A percentile compares a stretch with the other conserved stretches of the same genome.
phyloP scores from a whole-genome alignment of 768 basidiomycete species.

The Suillus alpinus region DNA sequence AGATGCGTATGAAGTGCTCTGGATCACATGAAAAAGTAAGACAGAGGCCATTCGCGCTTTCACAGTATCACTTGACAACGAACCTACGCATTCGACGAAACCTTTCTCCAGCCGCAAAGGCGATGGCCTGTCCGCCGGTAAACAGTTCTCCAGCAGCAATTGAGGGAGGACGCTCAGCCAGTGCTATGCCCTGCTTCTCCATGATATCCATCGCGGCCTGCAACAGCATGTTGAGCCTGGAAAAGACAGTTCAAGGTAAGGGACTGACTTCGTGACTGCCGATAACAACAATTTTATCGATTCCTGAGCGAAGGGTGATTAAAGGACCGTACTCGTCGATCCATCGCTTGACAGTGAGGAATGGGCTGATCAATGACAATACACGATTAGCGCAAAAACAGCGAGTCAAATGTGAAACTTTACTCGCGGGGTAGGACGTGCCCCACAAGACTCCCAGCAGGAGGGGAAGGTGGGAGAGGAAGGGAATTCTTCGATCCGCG shows the following conservation, averaged over 20 bases:
- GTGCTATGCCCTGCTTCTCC: conserved; percentile 53
- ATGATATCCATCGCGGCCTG: conserved; percentile 57
- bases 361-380: not conserved
- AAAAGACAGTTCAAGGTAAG: not conserved
- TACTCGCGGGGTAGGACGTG: not conserved
- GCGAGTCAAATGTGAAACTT: not conserved
- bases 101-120: conserved; percentile 47
- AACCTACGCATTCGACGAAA: conserved; percentile 59
- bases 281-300: conserved; percentile 1
- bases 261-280: conserved; percentile 8
- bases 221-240: conserved; percentile 1
- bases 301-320: conserved; percentile 1
- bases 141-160: conserved; percentile 55
- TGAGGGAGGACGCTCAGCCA: conserved; percentile 47
- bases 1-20: conserved; percentile 54
- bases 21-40: conserved; percentile 21
- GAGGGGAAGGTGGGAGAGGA: not conserved
- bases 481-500: not conserved
- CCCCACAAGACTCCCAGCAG: not conserved
- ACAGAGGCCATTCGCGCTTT: not conserved
- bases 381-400: not conserved
- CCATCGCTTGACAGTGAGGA: not conserved
- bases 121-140: conserved; percentile 50
- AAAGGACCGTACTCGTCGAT: conserved; percentile 7
- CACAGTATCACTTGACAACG: not conserved